phyloP scores from a whole-genome alignment of 2,329 filamentous ascomycete species.

The Fulvia fulva region DNA sequence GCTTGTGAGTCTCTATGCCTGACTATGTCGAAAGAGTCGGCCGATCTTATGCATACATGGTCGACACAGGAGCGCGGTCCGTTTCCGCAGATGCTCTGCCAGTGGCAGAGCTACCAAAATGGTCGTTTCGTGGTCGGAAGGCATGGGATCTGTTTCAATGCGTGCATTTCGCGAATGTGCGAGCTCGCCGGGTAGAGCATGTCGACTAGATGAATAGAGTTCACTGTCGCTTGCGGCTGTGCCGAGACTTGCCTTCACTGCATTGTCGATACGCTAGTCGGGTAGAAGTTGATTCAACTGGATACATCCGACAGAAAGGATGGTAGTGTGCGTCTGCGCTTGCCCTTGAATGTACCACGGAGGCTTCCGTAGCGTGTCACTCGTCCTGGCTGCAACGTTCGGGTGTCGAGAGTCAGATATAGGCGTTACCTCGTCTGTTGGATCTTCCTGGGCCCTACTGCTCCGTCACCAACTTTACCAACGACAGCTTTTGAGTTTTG shows the following conservation, averaged over 20 bases:
- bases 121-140: background rate
- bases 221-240: background rate
- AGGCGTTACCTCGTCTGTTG: background rate
- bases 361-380: background rate
- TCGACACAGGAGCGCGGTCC: background rate
- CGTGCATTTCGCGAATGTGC: background rate
- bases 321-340: background rate
- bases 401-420: background rate
- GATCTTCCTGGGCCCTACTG: background rate
- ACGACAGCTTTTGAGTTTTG: background rate
- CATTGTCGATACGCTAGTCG: too few relatives aligned
- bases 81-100: background rate
- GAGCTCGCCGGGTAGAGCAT: background rate
- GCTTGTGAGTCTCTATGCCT: background rate
- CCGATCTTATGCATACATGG: background rate
- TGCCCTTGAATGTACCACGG: background rate
- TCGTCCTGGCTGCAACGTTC: background rate
- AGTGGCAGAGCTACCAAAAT: background rate
- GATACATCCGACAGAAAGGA: background rate
- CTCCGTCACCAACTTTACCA: slow-evolving; percentile 1
- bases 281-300: background rate
- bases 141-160: background rate
- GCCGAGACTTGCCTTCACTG: too few relatives aligned
- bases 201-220: background rate
- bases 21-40: background rate